Base-by-base conservation (phyloP, 1,139 yeast genomes). In the Insectozyma bohioensis region DNA sequence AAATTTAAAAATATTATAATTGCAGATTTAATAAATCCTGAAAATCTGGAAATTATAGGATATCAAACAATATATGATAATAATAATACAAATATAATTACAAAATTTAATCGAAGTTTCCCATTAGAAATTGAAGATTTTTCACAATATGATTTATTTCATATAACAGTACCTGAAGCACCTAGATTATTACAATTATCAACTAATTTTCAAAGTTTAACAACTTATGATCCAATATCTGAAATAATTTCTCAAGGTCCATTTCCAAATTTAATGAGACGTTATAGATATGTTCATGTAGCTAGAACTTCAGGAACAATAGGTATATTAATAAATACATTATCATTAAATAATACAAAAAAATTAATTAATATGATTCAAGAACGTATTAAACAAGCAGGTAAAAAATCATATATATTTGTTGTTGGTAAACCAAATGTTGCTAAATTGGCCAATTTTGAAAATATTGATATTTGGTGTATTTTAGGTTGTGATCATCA, bases 371-470 rank as follows among this genome's bases (percentile, higher is more conserved):
- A 79, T 40, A 69, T 72, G 21, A 75, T 88, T 4, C 72, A 76
- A 15, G 52, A 63, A 16, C 75, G 81, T 57, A 77, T 92, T 37
- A 73, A 70, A 33, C 70, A 67, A 4, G 88, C 94, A 0, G 96
- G 88, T 2, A 92, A 92, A 58, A 94, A 94, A 52, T 92, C 85
- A 46, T 92, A 92, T 52, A 73, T 87, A 49, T 88, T 92, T 62
- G 97, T 90, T 5, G 97, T 92, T 6, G 99, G 99, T 11, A 94
- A 94, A 54, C 97, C 97, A n/a, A 92, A 92, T 51, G 97, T 92
- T 4, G 95, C 98, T 24, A 92, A 92, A 51, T 67, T 92, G 35
- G 98, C 98, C 9, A 92, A 92, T 56, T 92, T 94, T 53, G 97
- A 90, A 43, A 80, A 80, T 13, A 76, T 92, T 12, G 98, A 92